These are phyloP conservation scores for Triticum monococcum DNA, from an alignment of 176 grass and related monocot genomes.

Conservation along the genomic window DNA sequence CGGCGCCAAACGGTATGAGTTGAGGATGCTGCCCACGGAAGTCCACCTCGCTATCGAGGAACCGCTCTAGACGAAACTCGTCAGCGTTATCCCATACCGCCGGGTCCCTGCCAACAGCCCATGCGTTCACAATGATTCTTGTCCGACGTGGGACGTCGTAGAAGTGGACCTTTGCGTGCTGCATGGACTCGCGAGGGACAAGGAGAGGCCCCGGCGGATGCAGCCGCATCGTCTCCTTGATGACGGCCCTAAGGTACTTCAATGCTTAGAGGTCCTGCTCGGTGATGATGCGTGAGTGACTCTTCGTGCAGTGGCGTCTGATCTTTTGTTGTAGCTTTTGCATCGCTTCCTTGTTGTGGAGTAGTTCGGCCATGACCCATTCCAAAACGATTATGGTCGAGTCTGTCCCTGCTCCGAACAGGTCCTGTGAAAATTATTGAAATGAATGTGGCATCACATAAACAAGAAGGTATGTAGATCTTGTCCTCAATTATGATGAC, in stretches of 20 bases:
- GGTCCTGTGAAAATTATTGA: not conserved
- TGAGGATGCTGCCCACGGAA: conserved; percentile 24
- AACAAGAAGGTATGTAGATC: too few relatives aligned
- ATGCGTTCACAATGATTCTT: not conserved
- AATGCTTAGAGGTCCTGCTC: not conserved
- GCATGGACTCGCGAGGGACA: not conserved
- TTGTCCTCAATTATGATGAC: too few relatives aligned
- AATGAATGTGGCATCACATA: too few relatives aligned
- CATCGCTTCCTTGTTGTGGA: not conserved
- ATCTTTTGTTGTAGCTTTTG: not conserved
- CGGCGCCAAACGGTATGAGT: conserved; percentile 36
- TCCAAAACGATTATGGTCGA: conserved; percentile 4
- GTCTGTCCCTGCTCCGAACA: conserved; percentile 7
- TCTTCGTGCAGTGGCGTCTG: not conserved
- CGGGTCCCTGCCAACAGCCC: not conserved
- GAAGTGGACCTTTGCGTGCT: not conserved
- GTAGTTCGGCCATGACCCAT: conserved; percentile 8
- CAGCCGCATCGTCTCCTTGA: conserved; percentile 33
- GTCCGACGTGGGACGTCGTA: not conserved
- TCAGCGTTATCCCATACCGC: not conserved
- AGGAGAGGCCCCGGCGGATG: conserved; percentile 12
- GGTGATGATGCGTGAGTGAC: not conserved
- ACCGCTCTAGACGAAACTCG: not conserved
- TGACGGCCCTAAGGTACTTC: conserved; percentile 16
- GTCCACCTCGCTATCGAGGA: not conserved